Evolutionary conservation across 306 rosid species (phyloP), one percentile per base, ranked within the genome.

Genomic region (Heteromeles arbutifolia): DNA sequence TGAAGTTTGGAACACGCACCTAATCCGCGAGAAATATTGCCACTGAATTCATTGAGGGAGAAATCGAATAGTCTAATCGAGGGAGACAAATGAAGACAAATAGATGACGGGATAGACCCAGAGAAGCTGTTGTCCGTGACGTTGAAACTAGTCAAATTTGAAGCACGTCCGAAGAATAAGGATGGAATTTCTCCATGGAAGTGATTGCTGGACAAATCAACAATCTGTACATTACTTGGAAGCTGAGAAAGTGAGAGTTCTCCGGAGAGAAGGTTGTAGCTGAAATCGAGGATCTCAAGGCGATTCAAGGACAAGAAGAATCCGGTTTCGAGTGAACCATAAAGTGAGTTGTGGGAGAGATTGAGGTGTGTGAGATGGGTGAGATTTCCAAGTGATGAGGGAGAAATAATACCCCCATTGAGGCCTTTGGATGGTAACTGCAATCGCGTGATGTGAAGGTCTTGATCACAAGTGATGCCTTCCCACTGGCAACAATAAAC

Each of bases 171-270:
- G 18, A 72, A 29, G 65, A 72, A 48, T 19, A 72, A 78, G 14
- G 72, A 53, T 37, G 37, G 54, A 11, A 72, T 50, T 13, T 12
- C 25, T 19, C 72, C 77, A 24, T 64, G 32, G 48, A 21, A 71
- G 8, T 7, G 44, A 13, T 64, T 78, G 59, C 37, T 52, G 29
- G 82, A 78, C 13, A 78, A 70, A 22, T 71, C 82, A 43, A 78
- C 17, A 7, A 48, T 25, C 50, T 21, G 31, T 25, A 64, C 52
- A 31, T 26, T 48, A 48, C 11, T 62, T 25, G 72, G 19, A 3
- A 71, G 18, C 50, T 70, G 22, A 17, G 61, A 62, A 28, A 62
- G 17, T 25, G 67, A 22, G 18, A 62, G 39, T 4, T 14, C n/a
- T 62, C 67, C 22, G 13, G 25, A 29, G 2, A 62, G 11, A 62